Base-by-base conservation (phyloP, 139 green algal genomes). In the Tetradesmus lagerheimii region DNA sequence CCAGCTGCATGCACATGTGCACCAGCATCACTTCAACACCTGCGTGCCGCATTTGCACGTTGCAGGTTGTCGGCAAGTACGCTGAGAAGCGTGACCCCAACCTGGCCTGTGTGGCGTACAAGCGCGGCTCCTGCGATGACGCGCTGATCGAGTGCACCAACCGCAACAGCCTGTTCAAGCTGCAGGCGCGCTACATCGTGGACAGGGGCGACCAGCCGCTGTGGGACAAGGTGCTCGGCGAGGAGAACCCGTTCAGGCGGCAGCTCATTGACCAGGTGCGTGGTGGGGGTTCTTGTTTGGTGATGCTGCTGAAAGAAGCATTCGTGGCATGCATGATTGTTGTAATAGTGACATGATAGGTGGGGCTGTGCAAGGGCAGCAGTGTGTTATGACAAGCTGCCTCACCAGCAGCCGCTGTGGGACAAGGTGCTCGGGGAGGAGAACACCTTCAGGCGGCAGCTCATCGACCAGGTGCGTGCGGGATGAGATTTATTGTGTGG, bases 91-190 rank as follows among this genome's bases (percentile, higher is more conserved):
- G 98, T 34, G 98, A 99, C 94, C 98, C 98, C 84, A 97, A 97
- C 87, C 92, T 99, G 77, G 98, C 98, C 1, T 99, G 98, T 91
- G 96, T 99, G 41, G 97, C 95, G 29, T 99, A 99, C 95, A 98
- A 99, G 94, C 94, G 97, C 34, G 98, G 98, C 87, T 93, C 96
- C 76, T 99, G 98, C 93, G 98, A 99, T 91, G 96, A 98, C 43
- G 98, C 97, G 37, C 95, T 99, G 62, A 95, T 99, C 37, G 96
- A 97, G 76, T 98, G 97, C 96, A 99, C 98, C 87, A 99, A 96
- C 94, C 97, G 96, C 92, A 97, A 99, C 93, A 96, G 93, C 37
- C 95, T 99, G 94, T 99, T 99, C 97, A 99, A 99, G 97, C 91
- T 98, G 62, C 98, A 99, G 93, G 96, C 97, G 29, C 80, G 93